These are phyloP conservation scores for Marasmius tenuissimus DNA, from an alignment of 1,284 basidiomycete species.

Conservation along the genomic window DNA sequence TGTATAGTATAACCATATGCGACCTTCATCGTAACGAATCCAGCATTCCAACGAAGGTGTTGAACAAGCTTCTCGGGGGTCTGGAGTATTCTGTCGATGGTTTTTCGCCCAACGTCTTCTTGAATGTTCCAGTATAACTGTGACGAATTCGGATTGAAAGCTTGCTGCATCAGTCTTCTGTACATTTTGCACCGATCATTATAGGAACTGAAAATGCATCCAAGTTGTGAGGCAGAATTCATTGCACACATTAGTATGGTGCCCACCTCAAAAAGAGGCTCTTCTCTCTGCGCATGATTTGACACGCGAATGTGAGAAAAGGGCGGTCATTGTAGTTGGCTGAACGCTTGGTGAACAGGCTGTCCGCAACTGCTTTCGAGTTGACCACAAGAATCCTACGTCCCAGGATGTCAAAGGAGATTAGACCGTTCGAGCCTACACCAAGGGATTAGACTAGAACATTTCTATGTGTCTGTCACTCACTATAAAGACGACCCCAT, in stretches of 20 bases:
- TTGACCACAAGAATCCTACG: conserved; percentile 25
- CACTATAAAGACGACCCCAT: background rate
- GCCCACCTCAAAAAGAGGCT: conserved; percentile 16
- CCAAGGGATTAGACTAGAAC: background rate
- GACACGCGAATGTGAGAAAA: conserved; percentile 19
- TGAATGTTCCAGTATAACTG: conserved; percentile 14
- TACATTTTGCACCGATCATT: conserved; percentile 18
- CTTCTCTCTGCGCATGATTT: conserved; percentile 22
- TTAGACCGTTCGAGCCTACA: conserved; percentile 11
- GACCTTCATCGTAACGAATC: conserved; percentile 18
- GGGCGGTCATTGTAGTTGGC: conserved; percentile 25
- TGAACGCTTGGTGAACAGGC: conserved; percentile 24
- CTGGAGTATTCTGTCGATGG: conserved; percentile 11
- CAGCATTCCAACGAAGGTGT: conserved; percentile 13
- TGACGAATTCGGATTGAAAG: conserved; percentile 13
- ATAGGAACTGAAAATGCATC: conserved; percentile 7
- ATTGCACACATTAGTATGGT: background rate
- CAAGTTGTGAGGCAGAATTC: background rate
- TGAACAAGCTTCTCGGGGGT: conserved; percentile 9
- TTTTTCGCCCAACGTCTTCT: conserved; percentile 7
- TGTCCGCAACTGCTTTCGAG: conserved; percentile 19
- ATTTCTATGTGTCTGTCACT: background rate
- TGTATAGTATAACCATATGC: conserved; percentile 17
- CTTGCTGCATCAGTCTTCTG: conserved; percentile 17
- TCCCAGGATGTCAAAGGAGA: conserved; percentile 23